phyloP scores from a whole-genome alignment of 1,139 yeast species.

The Petasospora rhodanensis region DNA sequence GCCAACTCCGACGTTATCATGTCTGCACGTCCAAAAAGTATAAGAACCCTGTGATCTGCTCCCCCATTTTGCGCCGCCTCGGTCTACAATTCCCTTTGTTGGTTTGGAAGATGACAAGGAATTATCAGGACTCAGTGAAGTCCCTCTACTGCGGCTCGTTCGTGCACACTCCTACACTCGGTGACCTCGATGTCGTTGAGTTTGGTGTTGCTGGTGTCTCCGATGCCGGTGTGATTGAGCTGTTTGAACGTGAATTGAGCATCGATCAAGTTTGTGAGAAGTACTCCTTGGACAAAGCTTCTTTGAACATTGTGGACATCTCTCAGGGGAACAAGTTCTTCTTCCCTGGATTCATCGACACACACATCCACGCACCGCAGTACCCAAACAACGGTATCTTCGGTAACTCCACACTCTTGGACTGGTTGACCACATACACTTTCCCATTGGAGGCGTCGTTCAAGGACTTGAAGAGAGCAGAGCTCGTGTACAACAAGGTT shows the following conservation, averaged over 20 bases:
- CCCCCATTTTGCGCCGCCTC: too few species aligned
- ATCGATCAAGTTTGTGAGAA: slow-evolving; percentile 9
- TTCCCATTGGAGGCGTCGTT: slow-evolving; percentile 77
- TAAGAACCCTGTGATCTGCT: too few species aligned
- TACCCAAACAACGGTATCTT: slow-evolving; percentile 93
- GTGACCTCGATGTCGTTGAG: slow-evolving; percentile 42
- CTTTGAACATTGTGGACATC: slow-evolving; percentile 27
- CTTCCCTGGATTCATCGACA: slow-evolving; percentile 91
- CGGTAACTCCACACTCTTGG: slow-evolving; percentile 76
- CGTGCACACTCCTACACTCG: slow-evolving; percentile 50
- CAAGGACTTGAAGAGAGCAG: slow-evolving; percentile 49
- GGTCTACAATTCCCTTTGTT: too few species aligned
- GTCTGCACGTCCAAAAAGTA: too few species aligned
- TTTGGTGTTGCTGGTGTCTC: slow-evolving; percentile 53
- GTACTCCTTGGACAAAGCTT: slow-evolving; percentile 10
- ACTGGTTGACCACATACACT: slow-evolving; percentile 85
- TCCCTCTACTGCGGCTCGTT: slow-evolving; percentile 42
- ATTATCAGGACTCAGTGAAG: too few species aligned
- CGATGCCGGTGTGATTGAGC: slow-evolving; percentile 39
- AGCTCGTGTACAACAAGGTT: slow-evolving; percentile 56
- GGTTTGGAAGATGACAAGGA: slow-evolving; percentile 5
- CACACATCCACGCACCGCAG: slow-evolving; percentile 96
- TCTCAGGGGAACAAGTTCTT: slow-evolving; percentile 45
- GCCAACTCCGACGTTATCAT: too few species aligned
- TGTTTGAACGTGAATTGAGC: slow-evolving; percentile 29